A percentile compares a stretch with the other conserved stretches of the same genome.
phyloP scores from a whole-genome alignment of 176 grass and related monocot genomes.

The Zizania latifolia region DNA sequence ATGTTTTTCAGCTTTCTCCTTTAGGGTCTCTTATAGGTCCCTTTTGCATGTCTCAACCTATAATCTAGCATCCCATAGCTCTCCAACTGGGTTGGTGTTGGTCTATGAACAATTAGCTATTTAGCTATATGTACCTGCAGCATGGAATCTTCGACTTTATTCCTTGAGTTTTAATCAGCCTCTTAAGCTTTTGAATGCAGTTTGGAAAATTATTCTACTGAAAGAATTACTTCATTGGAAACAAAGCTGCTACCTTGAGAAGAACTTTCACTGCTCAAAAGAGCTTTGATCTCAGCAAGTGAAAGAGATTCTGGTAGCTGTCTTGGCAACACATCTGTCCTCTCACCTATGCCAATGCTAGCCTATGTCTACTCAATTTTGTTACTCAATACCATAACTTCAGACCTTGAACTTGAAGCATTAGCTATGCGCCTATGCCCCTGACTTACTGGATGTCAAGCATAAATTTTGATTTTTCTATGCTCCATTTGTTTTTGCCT shows the following conservation, averaged over 20 bases:
- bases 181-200: conserved; percentile 51
- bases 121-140: conserved; percentile 40
- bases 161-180: conserved; percentile 50
- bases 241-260: neutral
- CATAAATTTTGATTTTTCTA: conserved; percentile 47
- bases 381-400: conserved; percentile 36
- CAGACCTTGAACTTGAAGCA: conserved; percentile 54
- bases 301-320: conserved; percentile 65
- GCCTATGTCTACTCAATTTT: conserved; percentile 73
- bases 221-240: conserved; percentile 46
- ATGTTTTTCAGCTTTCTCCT: conserved; percentile 56
- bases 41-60: conserved; percentile 67
- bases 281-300: conserved; percentile 67
- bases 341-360: conserved; percentile 59
- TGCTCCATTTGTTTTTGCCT: conserved; percentile 43
- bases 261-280: conserved; percentile 51
- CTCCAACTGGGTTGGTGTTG: conserved; percentile 30
- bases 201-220: conserved; percentile 50
- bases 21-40: conserved; percentile 57
- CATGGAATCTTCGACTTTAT: conserved; percentile 52
- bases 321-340: conserved; percentile 54
- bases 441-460: conserved; percentile 53
- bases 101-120: conserved; percentile 49
- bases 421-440: conserved; percentile 52
- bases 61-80: conserved; percentile 50